A percentile compares a stretch with the other conserved stretches of the same genome.
phyloP scores from a whole-genome alignment of 1,284 basidiomycete genomes.

The Inonotus hispidus region DNA sequence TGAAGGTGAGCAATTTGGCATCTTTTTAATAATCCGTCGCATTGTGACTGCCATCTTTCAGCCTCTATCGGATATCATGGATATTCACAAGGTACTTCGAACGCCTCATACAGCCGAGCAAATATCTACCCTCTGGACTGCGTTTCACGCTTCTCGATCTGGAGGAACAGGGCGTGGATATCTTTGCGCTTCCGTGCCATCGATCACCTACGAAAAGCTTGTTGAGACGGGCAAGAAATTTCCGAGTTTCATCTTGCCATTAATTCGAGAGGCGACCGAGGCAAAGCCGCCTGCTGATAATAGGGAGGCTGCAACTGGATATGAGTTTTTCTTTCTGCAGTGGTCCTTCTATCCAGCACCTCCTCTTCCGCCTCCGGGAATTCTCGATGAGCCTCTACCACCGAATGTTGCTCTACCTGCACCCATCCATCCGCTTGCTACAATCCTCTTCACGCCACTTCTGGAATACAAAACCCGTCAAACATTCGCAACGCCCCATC shows the following conservation, averaged over 20 bases:
- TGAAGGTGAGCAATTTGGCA: constrained; percentile 42
- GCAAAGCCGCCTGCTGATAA: constrained; percentile 26
- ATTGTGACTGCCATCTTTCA: constrained; percentile 30
- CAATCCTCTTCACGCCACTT: constrained; percentile 89
- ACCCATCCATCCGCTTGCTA: constrained; percentile 46
- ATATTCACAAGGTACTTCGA: constrained; percentile 64
- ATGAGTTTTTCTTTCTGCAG: constrained; percentile 87
- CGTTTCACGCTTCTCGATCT: constrained; percentile 77
- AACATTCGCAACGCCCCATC: constrained; percentile 86
- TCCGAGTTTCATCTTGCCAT: constrained; percentile 77
- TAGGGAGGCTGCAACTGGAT: constrained; percentile 43
- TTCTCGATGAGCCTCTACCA: constrained; percentile 38
- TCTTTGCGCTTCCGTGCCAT: constrained; percentile 75
- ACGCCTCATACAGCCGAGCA: constrained; percentile 68
- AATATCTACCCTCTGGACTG: constrained; percentile 81
- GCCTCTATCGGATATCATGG: constrained; percentile 79
- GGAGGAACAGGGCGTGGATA: constrained; percentile 75
- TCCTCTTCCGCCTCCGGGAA: constrained; percentile 36
- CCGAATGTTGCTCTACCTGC: constrained; percentile 20
- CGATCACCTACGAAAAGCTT: constrained; percentile 73
- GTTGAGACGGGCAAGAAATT: constrained; percentile 41
- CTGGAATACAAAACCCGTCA: constrained; percentile 90
- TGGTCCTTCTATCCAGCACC: constrained; percentile 77
- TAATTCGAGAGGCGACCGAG: constrained; percentile 46
- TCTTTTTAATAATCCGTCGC: neutral